Percentiles rank a stretch among this genome's conserved stretches.
phyloP scores from a whole-genome alignment of 148 eudicot genomes.

The Fagopyrum homotropicum region DNA sequence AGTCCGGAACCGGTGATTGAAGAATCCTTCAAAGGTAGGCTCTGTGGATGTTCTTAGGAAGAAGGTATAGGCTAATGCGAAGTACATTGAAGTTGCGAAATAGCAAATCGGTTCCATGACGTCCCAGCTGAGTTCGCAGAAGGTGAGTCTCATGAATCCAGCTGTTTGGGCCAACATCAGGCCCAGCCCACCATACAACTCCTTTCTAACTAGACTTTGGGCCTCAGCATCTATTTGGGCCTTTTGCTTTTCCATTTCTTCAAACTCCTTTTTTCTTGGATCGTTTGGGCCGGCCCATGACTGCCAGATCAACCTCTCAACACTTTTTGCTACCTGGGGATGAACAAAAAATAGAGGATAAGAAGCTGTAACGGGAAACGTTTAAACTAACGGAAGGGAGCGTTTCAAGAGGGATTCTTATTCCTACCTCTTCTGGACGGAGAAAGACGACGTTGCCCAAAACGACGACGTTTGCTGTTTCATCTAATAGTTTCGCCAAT shows the following conservation, averaged over 20 bases:
- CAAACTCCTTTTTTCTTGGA: slow-evolving; percentile 47
- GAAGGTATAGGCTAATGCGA: slow-evolving; percentile 46
- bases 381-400: background rate
- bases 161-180: slow-evolving; percentile 40
- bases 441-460: slow-evolving; percentile 47
- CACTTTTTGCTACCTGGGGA: slow-evolving; percentile 49
- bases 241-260: slow-evolving; percentile 41
- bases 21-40: slow-evolving; percentile 57
- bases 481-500: slow-evolving; percentile 45
- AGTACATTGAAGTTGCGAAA: slow-evolving; percentile 56
- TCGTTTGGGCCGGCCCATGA: slow-evolving; percentile 44
- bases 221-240: slow-evolving; percentile 41
- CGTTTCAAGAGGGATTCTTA: background rate
- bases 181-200: slow-evolving; percentile 64
- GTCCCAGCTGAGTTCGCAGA: slow-evolving; percentile 76
- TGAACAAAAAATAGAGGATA: background rate
- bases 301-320: slow-evolving; percentile 37
- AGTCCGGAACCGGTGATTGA: slow-evolving; percentile 34
- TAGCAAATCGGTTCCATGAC: slow-evolving; percentile 87
- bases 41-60: slow-evolving; percentile 57
- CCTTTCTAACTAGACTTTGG: slow-evolving; percentile 29
- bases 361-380: background rate
- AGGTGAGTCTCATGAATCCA: slow-evolving; percentile 75
- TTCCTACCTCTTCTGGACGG: slow-evolving; percentile 51
- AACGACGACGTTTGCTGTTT: slow-evolving; percentile 53